Evolutionary conservation across 2,329 filamentous ascomycete genomes (phyloP).

Genomic region (Ophiognomonia clavigignenti-juglandacearum): DNA sequence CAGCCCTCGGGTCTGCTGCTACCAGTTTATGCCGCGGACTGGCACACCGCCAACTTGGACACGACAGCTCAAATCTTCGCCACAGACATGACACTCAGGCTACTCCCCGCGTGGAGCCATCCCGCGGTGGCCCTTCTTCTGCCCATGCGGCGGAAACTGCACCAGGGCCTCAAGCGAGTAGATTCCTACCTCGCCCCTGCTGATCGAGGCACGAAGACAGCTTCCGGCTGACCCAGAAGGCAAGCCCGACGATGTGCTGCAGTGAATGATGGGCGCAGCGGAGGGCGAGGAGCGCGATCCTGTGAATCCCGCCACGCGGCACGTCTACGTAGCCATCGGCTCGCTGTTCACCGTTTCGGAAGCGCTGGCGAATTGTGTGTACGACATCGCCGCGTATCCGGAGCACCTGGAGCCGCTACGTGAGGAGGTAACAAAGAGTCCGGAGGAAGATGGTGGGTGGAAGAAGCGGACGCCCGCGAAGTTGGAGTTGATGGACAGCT

Average conservation of each 20-base stretch:
- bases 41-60: neutral
- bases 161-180: neutral
- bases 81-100: neutral
- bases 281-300: neutral
- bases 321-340: neutral
- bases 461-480: neutral
- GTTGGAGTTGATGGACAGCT: neutral
- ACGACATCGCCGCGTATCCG: neutral
- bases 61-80: neutral
- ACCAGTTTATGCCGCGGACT: no score
- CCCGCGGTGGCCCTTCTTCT: neutral
- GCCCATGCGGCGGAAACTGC: neutral
- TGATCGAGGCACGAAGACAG: neutral
- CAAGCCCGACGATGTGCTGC: neutral
- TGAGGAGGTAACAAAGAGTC: neutral
- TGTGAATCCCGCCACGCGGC: neutral
- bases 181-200: neutral
- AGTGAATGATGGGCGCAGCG: neutral
- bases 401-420: neutral
- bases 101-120: neutral
- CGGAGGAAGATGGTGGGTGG: neutral
- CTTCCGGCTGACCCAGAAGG: neutral
- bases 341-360: neutral
- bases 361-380: neutral
- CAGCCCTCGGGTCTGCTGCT: no score